Base-by-base conservation (phyloP, 2,329 filamentous ascomycete genomes). In the Septoria linicola region DNA sequence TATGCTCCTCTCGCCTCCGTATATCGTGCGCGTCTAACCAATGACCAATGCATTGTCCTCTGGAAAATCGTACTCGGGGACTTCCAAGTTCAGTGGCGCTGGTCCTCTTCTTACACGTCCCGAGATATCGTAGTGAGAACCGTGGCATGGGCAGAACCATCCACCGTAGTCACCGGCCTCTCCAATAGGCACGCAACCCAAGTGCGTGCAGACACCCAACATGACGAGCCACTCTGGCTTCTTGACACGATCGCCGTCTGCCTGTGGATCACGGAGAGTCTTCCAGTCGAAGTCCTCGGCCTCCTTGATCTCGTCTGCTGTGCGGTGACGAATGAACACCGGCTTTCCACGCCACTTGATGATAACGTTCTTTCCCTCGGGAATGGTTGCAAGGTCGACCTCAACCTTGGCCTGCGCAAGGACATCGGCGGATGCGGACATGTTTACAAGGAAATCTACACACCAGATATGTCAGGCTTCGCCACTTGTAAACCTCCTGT, bases 341-440 rank as follows among this genome's bases (percentile, higher is more conserved):
- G 93, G 93, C 88, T 99, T 99, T 74, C 93, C 93, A 81, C 93
- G 88, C 93, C 93, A 99, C 81, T 99, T 99, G 82, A 99, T 95
- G 74, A 99, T 95, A 73, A 99, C 93, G 80, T 99, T 99, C 88
- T 97, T 99, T 82, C 93, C 93, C 81, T 97, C 92, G 59, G 93
- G 93, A 68, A 99, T 97, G 60, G 89, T 74, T 67, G 80, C 80
- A 63, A 99, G 87, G 74, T 96, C 89, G 66, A 99, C 87, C 80
- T 99, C 93, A 66, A 99, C 93, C 86, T 99, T 99, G 75, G 93
- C 93, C 85, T 96, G 95, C 72, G 95, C 93, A 77, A 99, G 78
- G 70, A 99, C 90, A 70, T 99, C 93, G 76, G 93, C 93, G 57
- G 93, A 99, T 59, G 93, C 93, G 68, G 92, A 95, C 95, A 99